Percentiles rank a stretch among this genome's conserved stretches.
phyloP scores from a whole-genome alignment of 306 rosid species.

The Amphicarpaea edgeworthii region DNA sequence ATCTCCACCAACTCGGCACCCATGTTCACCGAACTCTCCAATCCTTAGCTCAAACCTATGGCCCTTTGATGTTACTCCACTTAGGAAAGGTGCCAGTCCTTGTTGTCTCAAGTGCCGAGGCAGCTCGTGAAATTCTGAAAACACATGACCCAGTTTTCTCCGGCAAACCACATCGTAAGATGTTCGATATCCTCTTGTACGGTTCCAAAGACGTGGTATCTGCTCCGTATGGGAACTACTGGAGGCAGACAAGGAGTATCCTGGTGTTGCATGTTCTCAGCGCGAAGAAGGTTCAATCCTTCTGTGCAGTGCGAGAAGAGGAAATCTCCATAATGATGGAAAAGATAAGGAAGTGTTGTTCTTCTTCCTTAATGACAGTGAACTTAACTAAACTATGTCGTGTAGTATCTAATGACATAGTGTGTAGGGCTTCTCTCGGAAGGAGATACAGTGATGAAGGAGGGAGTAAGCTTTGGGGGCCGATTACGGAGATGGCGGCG shows the following conservation, averaged over 20 bases:
- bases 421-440: slow-evolving; percentile 33
- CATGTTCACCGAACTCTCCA: background rate
- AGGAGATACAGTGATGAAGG: background rate
- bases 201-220: background rate
- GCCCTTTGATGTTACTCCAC: slow-evolving; percentile 9
- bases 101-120: background rate
- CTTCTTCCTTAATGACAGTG: background rate
- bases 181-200: slow-evolving; percentile 35
- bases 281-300: slow-evolving; percentile 40
- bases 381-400: slow-evolving; percentile 20
- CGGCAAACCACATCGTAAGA: slow-evolving; percentile 32
- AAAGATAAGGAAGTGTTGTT: slow-evolving; percentile 23
- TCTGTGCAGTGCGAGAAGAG: slow-evolving; percentile 27
- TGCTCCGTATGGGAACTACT: slow-evolving; percentile 12
- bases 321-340: slow-evolving; percentile 33
- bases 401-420: background rate
- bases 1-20: slow-evolving; percentile 31
- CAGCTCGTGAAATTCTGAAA: slow-evolving; percentile 29
- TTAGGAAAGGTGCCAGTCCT: slow-evolving; percentile 14
- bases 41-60: slow-evolving; percentile 11
- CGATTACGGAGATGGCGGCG: background rate
- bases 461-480: background rate
- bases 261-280: slow-evolving; percentile 40
- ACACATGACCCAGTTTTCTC: background rate
- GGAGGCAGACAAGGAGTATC: slow-evolving; percentile 40